Conservation (phyloP, 768 basidiomycete genomes). For the Termitomyces sp. region DNA sequence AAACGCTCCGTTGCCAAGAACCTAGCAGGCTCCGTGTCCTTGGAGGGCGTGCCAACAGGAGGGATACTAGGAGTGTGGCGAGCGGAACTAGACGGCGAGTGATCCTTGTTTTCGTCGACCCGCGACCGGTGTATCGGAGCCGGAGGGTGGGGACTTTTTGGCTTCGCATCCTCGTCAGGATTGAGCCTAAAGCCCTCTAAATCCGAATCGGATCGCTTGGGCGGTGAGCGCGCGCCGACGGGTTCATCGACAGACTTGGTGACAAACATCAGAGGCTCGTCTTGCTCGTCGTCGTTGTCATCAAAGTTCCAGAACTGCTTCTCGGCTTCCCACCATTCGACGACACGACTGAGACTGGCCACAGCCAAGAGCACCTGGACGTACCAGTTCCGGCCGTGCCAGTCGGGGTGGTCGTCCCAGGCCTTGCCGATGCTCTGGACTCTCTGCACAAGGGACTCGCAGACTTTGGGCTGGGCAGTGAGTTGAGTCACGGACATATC, state of each 20-base stretch:
- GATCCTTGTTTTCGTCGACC: slow-evolving; percentile 51
- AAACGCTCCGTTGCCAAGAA: slow-evolving; percentile 86
- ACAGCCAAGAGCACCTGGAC: slow-evolving; percentile 94
- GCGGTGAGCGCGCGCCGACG: slow-evolving; percentile 20
- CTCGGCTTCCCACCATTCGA: slow-evolving; percentile 99
- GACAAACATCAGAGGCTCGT: slow-evolving; percentile 90
- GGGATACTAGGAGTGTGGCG: slow-evolving; percentile 25
- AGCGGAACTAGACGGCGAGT: slow-evolving; percentile 28
- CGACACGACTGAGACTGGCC: slow-evolving; percentile 91
- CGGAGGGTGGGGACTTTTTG: slow-evolving; percentile 42
- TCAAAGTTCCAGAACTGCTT: slow-evolving; percentile 99
- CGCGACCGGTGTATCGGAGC: slow-evolving; percentile 49
- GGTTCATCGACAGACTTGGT: slow-evolving; percentile 79
- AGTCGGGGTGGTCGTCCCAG: slow-evolving; percentile 98
- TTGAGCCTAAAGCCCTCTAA: slow-evolving; percentile 42
- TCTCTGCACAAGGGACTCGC: slow-evolving; percentile 82
- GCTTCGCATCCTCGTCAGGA: slow-evolving; percentile 46
- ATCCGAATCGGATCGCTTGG: slow-evolving; percentile 35
- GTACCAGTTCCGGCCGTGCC: slow-evolving; percentile 98
- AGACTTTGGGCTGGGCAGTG: slow-evolving; percentile 78
- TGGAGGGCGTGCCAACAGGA: slow-evolving; percentile 33
- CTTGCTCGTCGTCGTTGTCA: slow-evolving; percentile 83
- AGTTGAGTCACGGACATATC: slow-evolving; percentile 88
- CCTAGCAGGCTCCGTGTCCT: slow-evolving; percentile 70
- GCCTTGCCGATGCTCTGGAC: slow-evolving; percentile 89